phyloP scores from a whole-genome alignment of 805 yeast species.

The Wickerhamiella sorbophila region DNA sequence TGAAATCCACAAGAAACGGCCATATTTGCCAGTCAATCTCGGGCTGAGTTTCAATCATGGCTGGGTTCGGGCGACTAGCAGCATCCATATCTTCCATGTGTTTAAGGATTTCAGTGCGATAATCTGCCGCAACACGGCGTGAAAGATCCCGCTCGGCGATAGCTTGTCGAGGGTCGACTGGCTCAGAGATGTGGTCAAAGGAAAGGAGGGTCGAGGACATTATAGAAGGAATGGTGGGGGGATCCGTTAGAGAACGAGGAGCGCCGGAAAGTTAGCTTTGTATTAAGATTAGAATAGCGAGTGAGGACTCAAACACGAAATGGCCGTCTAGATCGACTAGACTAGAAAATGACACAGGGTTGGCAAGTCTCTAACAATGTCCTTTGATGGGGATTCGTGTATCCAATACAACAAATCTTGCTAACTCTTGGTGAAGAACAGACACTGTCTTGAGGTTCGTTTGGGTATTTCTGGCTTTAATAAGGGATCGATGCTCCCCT shows the following conservation, averaged over 20 bases:
- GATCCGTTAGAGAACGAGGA: no score
- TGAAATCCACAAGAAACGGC: constrained; percentile 57
- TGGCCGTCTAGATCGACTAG: no score
- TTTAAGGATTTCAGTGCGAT: constrained; percentile 24
- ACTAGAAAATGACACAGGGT: no score
- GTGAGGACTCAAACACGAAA: no score
- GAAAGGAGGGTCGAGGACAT: no score
- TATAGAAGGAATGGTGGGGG: no score
- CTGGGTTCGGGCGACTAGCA: constrained; percentile 35
- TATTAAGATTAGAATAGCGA: no score
- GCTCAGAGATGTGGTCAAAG: no score
- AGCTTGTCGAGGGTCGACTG: constrained; percentile 6
- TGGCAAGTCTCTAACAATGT: no score
- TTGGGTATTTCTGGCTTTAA: neutral
- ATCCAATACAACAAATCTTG: neutral
- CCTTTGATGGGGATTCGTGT: neutral
- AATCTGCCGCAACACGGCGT: constrained; percentile 22
- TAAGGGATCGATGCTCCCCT: neutral
- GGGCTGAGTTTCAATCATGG: constrained; percentile 72
- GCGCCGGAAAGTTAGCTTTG: no score
- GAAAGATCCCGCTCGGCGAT: constrained; percentile 13
- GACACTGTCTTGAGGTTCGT: neutral
- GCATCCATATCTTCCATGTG: constrained; percentile 25
- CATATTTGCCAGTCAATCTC: constrained; percentile 61
- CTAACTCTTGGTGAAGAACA: neutral